Conservation (phyloP, 139 green algal species). For the Dunaliella primolecta region DNA sequence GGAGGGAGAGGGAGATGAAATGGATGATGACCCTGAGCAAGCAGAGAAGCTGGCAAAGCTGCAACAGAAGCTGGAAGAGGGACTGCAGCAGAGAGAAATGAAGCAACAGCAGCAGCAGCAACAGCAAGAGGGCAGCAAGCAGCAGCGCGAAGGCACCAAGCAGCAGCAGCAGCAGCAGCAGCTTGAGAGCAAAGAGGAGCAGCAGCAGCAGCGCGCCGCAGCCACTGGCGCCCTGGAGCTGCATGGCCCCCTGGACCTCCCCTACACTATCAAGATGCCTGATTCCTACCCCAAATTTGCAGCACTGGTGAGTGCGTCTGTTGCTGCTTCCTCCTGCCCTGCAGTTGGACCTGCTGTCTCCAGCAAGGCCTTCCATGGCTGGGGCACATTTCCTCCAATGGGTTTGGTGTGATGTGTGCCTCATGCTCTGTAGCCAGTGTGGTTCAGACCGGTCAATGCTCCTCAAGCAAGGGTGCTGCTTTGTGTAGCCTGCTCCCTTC, state of each 20-base stretch:
- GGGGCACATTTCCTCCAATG: too few relatives aligned
- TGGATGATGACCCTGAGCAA: conserved; percentile 34
- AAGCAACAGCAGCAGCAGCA: background rate
- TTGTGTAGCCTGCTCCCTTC: too few relatives aligned
- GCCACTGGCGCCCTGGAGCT: background rate
- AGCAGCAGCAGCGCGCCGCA: background rate
- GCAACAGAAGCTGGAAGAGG: conserved; percentile 4
- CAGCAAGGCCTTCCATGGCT: too few relatives aligned
- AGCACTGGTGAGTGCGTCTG: conserved; percentile 22
- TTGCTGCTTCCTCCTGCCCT: background rate
- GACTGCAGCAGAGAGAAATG: conserved; percentile 3
- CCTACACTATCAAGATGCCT: conserved; percentile 78
- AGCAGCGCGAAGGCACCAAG: background rate
- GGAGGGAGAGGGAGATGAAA: conserved; percentile 26
- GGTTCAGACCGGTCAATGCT: too few relatives aligned
- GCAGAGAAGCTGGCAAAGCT: conserved; percentile 5
- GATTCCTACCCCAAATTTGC: conserved; percentile 68
- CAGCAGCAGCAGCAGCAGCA: background rate
- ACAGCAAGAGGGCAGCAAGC: background rate
- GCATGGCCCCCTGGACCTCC: conserved; percentile 55
- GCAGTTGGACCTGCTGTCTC: background rate
- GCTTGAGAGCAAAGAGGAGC: background rate
- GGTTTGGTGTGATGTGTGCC: too few relatives aligned
- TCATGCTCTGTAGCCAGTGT: too few relatives aligned
- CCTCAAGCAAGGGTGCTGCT: too few relatives aligned